Percentiles rank a stretch among this genome's conserved stretches.
Evolutionary conservation across 78 protist genomes (phyloP).

Genomic region (Speleostelium caveatum): DNA sequence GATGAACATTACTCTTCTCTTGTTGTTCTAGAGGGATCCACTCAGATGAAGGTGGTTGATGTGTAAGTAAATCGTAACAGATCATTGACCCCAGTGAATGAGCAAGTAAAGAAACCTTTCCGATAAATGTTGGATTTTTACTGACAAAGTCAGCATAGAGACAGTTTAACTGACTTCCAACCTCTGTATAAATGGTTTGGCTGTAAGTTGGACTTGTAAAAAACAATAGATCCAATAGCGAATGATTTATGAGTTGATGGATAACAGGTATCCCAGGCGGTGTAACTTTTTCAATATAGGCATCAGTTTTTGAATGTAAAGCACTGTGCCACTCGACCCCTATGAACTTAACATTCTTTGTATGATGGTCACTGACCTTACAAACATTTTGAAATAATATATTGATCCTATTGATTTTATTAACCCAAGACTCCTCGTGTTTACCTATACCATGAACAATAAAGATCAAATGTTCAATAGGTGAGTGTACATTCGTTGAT

Average conservation of each 20-base stretch:
- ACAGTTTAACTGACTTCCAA: constrained; percentile 34
- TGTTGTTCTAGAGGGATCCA: neutral
- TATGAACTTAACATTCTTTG: constrained; percentile 17
- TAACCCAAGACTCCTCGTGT: constrained; percentile 62
- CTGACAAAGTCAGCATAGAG: constrained; percentile 6
- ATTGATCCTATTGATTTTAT: constrained; percentile 19
- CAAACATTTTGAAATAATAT: constrained; percentile 17
- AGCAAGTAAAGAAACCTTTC: constrained; percentile 52
- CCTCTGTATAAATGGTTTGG: constrained; percentile 57
- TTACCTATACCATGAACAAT: constrained; percentile 71
- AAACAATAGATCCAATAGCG: constrained; percentile 42
- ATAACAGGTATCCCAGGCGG: constrained; percentile 29
- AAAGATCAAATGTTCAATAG: constrained; percentile 39
- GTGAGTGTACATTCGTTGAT: too few relatives aligned
- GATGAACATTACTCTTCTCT: constrained; percentile 19
- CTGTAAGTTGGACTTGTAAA: constrained; percentile 51
- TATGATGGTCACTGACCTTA: neutral
- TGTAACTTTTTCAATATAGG: constrained; percentile 39
- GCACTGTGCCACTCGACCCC: constrained; percentile 67
- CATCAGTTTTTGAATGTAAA: constrained; percentile 18
- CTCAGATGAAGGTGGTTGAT: constrained; percentile 14
- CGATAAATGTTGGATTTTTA: constrained; percentile 40
- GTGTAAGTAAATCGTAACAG: constrained; percentile 33
- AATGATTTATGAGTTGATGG: constrained; percentile 28
- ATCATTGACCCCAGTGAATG: constrained; percentile 62